Base-by-base conservation (phyloP, 2,329 filamentous ascomycete species). In the Anisogramma anomala region DNA sequence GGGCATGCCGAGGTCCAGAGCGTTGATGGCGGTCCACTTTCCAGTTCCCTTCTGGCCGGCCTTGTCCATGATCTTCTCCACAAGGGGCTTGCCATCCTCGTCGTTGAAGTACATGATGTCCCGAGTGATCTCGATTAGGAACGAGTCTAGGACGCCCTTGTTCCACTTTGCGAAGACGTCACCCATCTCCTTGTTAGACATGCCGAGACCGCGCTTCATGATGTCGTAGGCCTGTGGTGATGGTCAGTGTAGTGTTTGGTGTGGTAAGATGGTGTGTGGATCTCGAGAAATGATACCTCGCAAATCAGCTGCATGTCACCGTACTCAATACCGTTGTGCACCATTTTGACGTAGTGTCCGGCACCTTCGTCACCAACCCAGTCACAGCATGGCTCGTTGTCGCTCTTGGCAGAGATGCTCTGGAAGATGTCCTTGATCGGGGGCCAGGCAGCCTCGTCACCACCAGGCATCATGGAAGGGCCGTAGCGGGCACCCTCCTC, bases 301-400 rank as follows among this genome's bases (percentile, higher is more conserved):
- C 83, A 93, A 65, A 98, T 98, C 60, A 98, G 77, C 76, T 98
- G 91, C 91, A 98, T 98, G 72, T 98, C 91, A 79, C 91, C 91
- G 65, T 98, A 98, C 73, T 98, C 91, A 58, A 98, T 98, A 77
- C 91, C 91, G 71, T 98, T 98, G 82, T 98, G 91, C 50, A 98
- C 91, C 91, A 98, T 98, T 84, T 98, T 98, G 74, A 98, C 89
- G 76, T 95, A 98, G 81, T 98, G 91, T 57, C 91, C 91, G 69
- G 91, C 85, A 79, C 91, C 91, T 68, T 96, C 87, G 69, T 96
- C 91, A 72, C 91, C 91, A 58, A 98, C 91, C 91, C 91, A 98
- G 69, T 98, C 91, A 63, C 91, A 98, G 80, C 91, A 98, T 52
- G 91, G 71, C 77, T 98, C 91, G 58, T 81, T 82, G 59, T 95